A percentile compares a stretch with the other conserved stretches of the same genome.
These are phyloP conservation scores for Pseudogymnoascus sp. DNA, from an alignment of 2,329 filamentous ascomycete genomes.

Conservation along the genomic window DNA sequence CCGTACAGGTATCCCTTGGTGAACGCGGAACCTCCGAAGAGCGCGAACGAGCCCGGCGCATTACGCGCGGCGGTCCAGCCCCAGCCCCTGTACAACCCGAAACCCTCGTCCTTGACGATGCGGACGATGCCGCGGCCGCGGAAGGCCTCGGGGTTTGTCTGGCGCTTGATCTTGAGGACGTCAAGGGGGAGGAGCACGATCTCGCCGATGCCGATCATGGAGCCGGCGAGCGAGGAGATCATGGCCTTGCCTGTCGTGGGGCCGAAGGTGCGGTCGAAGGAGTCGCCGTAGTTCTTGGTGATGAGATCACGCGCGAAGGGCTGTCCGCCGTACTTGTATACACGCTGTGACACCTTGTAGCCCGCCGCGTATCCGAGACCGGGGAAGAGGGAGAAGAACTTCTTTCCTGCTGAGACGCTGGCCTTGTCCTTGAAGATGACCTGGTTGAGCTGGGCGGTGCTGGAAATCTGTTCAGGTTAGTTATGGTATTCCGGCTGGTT, in stretches of 20 bases:
- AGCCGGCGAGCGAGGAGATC: constrained; percentile 92
- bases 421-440: constrained; percentile 94
- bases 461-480: constrained; percentile 40
- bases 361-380: constrained; percentile 94
- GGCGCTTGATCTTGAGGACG: constrained; percentile 98
- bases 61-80: constrained; percentile 97
- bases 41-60: constrained; percentile 93
- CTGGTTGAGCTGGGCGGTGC: constrained; percentile 61
- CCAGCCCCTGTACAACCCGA: constrained; percentile 91
- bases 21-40: constrained; percentile 95
- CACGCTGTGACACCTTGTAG: constrained; percentile 91
- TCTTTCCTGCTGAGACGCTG: constrained; percentile 55
- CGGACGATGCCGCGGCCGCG: constrained; percentile 81
- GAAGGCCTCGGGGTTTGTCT: constrained; percentile 98
- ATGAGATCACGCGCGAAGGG: constrained; percentile 91
- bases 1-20: constrained; percentile 94
- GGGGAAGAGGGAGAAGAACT: constrained; percentile 94
- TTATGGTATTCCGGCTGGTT: constrained; percentile 17
- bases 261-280: constrained; percentile 85
- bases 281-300: constrained; percentile 64
- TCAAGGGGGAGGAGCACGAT: constrained; percentile 91
- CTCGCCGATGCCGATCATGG: constrained; percentile 93
- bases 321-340: constrained; percentile 99
- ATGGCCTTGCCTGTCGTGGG: constrained; percentile 97
- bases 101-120: constrained; percentile 89